Evolutionary conservation across 148 eudicot genomes (phyloP).

Genomic region (Rhododendron ferrugineum): DNA sequence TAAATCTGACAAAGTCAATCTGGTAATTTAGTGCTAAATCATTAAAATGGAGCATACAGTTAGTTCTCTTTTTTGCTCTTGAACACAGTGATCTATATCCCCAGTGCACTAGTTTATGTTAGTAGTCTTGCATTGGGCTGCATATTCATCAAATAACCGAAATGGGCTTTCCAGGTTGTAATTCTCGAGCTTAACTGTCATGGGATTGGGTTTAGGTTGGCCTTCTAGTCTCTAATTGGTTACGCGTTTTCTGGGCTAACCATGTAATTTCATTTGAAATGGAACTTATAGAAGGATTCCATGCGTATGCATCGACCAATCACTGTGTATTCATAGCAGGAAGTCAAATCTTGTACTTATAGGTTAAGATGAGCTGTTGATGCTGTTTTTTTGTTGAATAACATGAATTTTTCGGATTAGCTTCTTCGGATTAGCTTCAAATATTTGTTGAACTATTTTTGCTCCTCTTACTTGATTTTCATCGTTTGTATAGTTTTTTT

Average conservation of each 20-base stretch:
- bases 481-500: not conserved
- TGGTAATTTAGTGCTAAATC: constrained; percentile 43
- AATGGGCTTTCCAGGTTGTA: not conserved
- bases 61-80: not conserved
- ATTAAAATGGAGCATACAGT: not conserved
- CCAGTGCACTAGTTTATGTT: not conserved
- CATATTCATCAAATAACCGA: not conserved
- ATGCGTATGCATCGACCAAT: not conserved
- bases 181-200: not conserved
- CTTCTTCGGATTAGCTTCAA: too few relatives aligned
- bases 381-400: not conserved
- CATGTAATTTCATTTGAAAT: not conserved
- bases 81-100: not conserved
- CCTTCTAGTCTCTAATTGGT: not conserved
- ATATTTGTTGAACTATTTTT: not conserved
- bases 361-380: not conserved
- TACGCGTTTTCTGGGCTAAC: not conserved
- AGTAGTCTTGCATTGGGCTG: not conserved
- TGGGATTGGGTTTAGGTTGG: not conserved
- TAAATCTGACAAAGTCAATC: constrained; percentile 72
- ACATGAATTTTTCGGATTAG: not conserved
- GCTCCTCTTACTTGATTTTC: not conserved
- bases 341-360: not conserved
- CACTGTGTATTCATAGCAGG: not conserved
- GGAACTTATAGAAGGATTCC: not conserved